Evolutionary conservation across 2,329 filamentous ascomycete species (phyloP).

Genomic region (Alternaria metachromatica): DNA sequence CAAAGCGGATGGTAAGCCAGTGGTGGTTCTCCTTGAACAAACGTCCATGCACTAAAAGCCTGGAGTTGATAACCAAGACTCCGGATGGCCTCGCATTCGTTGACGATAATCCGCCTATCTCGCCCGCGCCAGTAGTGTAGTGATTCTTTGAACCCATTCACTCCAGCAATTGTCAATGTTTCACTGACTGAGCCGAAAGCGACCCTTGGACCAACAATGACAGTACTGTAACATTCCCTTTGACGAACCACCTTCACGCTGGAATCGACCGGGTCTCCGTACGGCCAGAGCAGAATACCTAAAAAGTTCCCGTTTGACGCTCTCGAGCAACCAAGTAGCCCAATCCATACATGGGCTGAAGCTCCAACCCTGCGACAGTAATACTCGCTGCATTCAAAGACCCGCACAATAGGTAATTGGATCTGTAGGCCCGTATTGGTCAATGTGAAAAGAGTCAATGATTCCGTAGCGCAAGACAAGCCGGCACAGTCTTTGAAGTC

Average conservation of each 20-base stretch:
- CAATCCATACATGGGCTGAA: not conserved
- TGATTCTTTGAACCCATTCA: too few species aligned
- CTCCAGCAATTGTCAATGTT: not conserved
- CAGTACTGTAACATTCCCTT: not conserved
- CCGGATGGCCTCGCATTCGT: not conserved
- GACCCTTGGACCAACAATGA: not conserved
- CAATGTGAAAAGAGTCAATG: not conserved
- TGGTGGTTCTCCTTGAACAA: not conserved
- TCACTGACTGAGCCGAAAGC: not conserved
- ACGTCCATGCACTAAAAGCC: not conserved
- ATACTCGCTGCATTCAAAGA: not conserved
- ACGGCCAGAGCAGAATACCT: not conserved
- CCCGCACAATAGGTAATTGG: not conserved
- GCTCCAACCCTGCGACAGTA: not conserved
- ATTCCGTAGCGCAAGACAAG: not conserved
- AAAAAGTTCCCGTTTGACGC: not conserved
- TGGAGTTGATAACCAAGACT: not conserved
- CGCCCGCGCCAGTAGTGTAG: too few species aligned
- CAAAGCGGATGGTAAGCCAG: not conserved
- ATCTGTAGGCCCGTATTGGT: not conserved
- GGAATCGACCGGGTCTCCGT: rapidly evolving
- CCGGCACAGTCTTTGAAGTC: not conserved
- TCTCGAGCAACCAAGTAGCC: not conserved
- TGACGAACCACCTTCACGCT: not conserved
- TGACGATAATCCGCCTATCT: not conserved